Evolutionary conservation across 1,139 yeast genomes (phyloP).

Genomic region (Debaryomyces nepalensis): DNA sequence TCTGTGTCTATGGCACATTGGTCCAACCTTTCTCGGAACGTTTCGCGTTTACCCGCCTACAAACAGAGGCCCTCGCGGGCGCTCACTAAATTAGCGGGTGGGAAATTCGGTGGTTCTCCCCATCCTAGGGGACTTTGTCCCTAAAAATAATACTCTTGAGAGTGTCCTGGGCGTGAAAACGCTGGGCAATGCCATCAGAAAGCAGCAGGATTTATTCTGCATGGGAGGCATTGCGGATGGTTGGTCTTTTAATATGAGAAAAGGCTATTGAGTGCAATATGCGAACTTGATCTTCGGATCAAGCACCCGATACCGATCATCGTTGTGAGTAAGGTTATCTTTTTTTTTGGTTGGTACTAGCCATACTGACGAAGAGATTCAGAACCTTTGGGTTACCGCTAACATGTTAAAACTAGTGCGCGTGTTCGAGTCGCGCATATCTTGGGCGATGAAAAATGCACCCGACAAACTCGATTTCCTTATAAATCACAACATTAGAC

Average conservation of each 20-base stretch:
- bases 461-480: constrained; percentile 12
- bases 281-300: constrained; percentile 52
- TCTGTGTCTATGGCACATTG: constrained; percentile 28
- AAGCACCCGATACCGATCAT: constrained; percentile 86
- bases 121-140: constrained; percentile 39
- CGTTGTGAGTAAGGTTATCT: constrained; percentile 50
- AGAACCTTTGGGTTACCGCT: no score
- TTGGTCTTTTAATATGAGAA: constrained; percentile 52
- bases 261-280: constrained; percentile 78
- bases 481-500: constrained; percentile 20
- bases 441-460: not conserved
- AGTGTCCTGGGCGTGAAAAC: constrained; percentile 70
- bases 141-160: constrained; percentile 58
- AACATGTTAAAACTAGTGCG: not conserved
- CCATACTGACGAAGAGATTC: no score
- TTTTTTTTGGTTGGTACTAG: constrained; percentile 23
- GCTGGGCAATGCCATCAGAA: constrained; percentile 80
- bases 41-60: constrained; percentile 74
- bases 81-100: constrained; percentile 55
- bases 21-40: constrained; percentile 51
- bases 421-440: constrained; percentile 1
- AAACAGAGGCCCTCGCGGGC: constrained; percentile 35
- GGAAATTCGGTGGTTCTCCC: constrained; percentile 85
- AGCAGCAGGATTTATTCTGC: constrained; percentile 36
- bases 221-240: constrained; percentile 82